Evolutionary conservation across 73 alveolate species (phyloP).

Genomic region (Uronychia setigera): DNA sequence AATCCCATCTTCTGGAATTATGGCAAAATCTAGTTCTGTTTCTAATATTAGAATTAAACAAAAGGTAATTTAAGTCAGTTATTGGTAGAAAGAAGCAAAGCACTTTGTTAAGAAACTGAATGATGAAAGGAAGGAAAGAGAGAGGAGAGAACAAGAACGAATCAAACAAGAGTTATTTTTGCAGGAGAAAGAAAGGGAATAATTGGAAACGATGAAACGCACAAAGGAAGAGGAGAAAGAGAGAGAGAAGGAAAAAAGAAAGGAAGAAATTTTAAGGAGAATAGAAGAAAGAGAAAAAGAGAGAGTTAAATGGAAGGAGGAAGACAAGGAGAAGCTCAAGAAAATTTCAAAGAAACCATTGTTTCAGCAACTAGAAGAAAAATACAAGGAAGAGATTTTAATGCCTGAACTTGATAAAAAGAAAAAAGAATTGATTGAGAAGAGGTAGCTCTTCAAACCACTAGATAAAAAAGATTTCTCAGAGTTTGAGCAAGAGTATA

Average conservation of each 20-base stretch:
- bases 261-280: background rate
- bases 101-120: background rate
- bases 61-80: background rate
- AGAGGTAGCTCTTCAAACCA: conserved; percentile 60
- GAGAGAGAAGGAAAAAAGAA: background rate
- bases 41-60: background rate
- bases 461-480: conserved; percentile 9
- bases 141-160: background rate
- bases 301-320: background rate
- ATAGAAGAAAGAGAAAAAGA: background rate
- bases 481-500: conserved; percentile 21
- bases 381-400: conserved; percentile 44
- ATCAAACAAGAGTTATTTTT: background rate
- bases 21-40: background rate
- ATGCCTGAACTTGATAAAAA: conserved; percentile 72
- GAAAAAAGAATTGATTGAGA: conserved; percentile 53
- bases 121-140: background rate
- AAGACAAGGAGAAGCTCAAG: background rate
- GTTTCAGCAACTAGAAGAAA: conserved; percentile 45
- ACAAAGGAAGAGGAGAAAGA: background rate
- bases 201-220: background rate
- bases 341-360: conserved; percentile 2
- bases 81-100: background rate
- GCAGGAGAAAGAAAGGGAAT: background rate
- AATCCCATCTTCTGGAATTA: too few species aligned